Evolutionary conservation across 2,329 filamentous ascomycete genomes (phyloP).

Genomic region (Helotiales sp.): DNA sequence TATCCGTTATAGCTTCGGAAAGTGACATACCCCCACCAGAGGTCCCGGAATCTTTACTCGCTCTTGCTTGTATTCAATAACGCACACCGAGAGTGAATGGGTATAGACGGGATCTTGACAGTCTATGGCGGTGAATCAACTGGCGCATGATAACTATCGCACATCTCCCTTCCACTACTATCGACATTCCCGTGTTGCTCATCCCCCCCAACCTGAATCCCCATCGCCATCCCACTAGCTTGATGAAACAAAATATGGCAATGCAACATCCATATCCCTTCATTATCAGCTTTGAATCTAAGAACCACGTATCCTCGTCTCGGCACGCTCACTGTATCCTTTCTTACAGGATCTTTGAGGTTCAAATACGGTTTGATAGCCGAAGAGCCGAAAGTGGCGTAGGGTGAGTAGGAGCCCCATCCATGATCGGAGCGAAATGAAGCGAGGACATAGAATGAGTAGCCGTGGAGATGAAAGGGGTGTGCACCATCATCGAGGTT

Average conservation of each 20-base stretch:
- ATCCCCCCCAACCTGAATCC: slow-evolving; percentile 17
- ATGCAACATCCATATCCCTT: slow-evolving; percentile 52
- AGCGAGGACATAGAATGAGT: slow-evolving; percentile 49
- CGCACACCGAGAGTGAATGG: too few species aligned
- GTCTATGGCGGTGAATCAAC: too few species aligned
- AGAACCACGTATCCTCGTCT: slow-evolving; percentile 43
- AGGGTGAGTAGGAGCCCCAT: slow-evolving; percentile 20
- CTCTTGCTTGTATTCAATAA: too few species aligned
- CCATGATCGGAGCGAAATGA: slow-evolving; percentile 20
- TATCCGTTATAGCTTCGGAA: too few species aligned
- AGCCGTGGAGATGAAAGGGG: slow-evolving; percentile 55
- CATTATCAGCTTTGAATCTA: slow-evolving; percentile 50
- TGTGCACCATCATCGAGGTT: slow-evolving; percentile 47
- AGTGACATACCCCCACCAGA: too few species aligned
- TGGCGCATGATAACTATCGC: background rate
- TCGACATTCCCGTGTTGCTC: slow-evolving; percentile 8
- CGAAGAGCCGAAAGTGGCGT: slow-evolving; percentile 5
- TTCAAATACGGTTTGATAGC: slow-evolving; percentile 29
- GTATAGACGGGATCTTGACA: too few species aligned
- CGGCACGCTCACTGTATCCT: slow-evolving; percentile 46
- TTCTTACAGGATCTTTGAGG: slow-evolving; percentile 46
- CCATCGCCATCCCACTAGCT: slow-evolving; percentile 45
- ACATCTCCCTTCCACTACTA: background rate
- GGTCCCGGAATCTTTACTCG: too few species aligned
- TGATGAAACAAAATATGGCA: slow-evolving; percentile 44